These are phyloP conservation scores for Cylindrodendrum hubeiense DNA, from an alignment of 2,329 filamentous ascomycete species.

Conservation along the genomic window DNA sequence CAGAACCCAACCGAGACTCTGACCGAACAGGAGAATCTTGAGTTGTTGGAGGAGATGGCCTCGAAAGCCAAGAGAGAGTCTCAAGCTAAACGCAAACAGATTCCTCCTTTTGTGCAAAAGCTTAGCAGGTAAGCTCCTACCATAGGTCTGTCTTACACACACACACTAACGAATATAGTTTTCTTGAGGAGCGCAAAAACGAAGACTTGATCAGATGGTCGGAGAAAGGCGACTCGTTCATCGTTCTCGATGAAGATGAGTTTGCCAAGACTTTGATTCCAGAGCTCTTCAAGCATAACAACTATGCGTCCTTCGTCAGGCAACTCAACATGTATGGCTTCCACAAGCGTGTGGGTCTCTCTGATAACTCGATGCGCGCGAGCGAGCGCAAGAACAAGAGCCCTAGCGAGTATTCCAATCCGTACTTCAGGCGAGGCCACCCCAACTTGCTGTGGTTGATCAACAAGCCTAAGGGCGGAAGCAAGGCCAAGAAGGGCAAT, in stretches of 20 bases:
- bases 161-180: constrained; percentile 62
- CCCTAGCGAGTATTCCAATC: constrained; percentile 97
- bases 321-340: constrained; percentile 99
- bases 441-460: constrained; percentile 96
- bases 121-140: constrained; percentile 82
- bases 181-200: constrained; percentile 92
- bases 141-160: background rate
- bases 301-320: constrained; percentile 95
- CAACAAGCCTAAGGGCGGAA: constrained; percentile 89
- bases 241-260: constrained; percentile 96
- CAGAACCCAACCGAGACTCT: constrained; percentile 50
- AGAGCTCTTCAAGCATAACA: constrained; percentile 99
- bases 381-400: constrained; percentile 98
- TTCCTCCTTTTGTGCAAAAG: constrained; percentile 98
- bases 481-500: constrained; percentile 66
- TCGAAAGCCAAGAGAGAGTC: constrained; percentile 87
- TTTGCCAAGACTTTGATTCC: constrained; percentile 98
- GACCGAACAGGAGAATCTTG: constrained; percentile 76
- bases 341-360: constrained; percentile 93
- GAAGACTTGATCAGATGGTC: constrained; percentile 98
- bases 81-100: constrained; percentile 91
- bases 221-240: constrained; percentile 94
- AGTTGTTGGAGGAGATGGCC: constrained; percentile 83
- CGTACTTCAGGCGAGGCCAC: constrained; percentile 93
- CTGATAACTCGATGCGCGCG: constrained; percentile 97